Evolutionary conservation across 495 filamentous ascomycete genomes (phyloP).

Genomic region (Neurospora terricola): DNA sequence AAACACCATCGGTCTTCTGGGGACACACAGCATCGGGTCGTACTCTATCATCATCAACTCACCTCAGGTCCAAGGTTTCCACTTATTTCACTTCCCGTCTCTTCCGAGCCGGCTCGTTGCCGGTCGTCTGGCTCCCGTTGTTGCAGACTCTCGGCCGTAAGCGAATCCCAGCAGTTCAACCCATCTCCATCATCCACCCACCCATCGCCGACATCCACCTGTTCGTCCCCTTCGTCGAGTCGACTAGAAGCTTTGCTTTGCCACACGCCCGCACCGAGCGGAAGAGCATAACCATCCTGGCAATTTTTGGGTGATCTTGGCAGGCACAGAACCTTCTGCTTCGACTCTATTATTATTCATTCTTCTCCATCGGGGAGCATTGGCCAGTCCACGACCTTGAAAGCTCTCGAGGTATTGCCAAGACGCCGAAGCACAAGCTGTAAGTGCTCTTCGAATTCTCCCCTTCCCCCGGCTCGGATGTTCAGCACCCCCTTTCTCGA

Average conservation of each 20-base stretch:
- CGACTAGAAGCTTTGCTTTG: neutral
- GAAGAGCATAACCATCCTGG: neutral
- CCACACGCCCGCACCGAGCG: neutral
- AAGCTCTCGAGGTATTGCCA: neutral
- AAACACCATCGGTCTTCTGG: slow-evolving; percentile 18
- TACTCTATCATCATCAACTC: slow-evolving; percentile 6
- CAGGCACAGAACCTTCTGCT: neutral
- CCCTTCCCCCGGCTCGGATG: slow-evolving; percentile 23
- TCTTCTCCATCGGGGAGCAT: neutral
- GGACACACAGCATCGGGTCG: slow-evolving; percentile 13
- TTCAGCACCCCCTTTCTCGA: slow-evolving; percentile 20
- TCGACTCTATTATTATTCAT: neutral
- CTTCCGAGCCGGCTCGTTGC: neutral
- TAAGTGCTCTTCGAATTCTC: slow-evolving; percentile 24
- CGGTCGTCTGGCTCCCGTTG: neutral
- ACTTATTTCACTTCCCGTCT: slow-evolving; percentile 3
- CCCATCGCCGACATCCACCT: neutral
- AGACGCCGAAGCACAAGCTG: slow-evolving; percentile 30
- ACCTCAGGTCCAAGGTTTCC: slow-evolving; percentile 3
- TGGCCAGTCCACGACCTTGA: neutral
- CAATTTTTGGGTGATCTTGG: neutral
- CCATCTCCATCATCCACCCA: neutral
- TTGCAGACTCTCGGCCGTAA: neutral
- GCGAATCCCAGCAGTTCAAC: neutral
- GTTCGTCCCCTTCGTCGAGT: neutral